Percentiles rank a stretch among this genome's conserved stretches.
phyloP scores from a whole-genome alignment of 129 eudicot genomes.

The Sambucus nigra region DNA sequence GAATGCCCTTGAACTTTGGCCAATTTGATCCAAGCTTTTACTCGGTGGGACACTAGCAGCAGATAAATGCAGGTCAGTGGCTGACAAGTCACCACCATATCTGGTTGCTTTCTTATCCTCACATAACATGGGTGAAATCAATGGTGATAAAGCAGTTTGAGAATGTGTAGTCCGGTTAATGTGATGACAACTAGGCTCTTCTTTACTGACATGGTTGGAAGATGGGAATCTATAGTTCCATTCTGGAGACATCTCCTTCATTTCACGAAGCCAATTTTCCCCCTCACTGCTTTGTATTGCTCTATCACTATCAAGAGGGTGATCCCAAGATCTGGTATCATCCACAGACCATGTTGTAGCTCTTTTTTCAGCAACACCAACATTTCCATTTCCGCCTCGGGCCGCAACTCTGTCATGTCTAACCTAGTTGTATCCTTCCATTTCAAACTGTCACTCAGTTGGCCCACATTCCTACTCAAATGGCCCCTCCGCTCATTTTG shows the following conservation, averaged over 20 bases:
- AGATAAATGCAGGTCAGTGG: constrained; percentile 1
- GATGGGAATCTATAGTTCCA: not conserved
- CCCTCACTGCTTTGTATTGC: not conserved
- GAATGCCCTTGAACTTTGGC: not conserved
- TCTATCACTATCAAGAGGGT: not conserved
- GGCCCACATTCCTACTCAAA: too few relatives aligned
- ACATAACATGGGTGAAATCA: not conserved
- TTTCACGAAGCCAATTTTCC: not conserved
- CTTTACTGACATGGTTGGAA: not conserved
- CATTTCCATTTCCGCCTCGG: too few relatives aligned
- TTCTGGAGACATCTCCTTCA: constrained; percentile 2
- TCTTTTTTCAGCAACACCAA: too few relatives aligned
- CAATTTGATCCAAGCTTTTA: not conserved
- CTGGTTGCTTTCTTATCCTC: not conserved
- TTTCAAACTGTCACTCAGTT: too few relatives aligned
- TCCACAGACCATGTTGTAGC: too few relatives aligned
- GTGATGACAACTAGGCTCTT: not conserved
- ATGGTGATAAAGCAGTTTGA: not conserved
- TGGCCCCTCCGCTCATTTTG: too few relatives aligned
- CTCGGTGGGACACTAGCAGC: not conserved
- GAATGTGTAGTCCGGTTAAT: not conserved
- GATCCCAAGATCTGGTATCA: constrained; percentile 8
- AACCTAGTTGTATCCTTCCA: too few relatives aligned
- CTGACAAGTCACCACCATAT: not conserved
- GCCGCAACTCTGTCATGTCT: too few relatives aligned